Evolutionary conservation across 257 asterid species (phyloP).

Genomic region (Rhazya stricta): DNA sequence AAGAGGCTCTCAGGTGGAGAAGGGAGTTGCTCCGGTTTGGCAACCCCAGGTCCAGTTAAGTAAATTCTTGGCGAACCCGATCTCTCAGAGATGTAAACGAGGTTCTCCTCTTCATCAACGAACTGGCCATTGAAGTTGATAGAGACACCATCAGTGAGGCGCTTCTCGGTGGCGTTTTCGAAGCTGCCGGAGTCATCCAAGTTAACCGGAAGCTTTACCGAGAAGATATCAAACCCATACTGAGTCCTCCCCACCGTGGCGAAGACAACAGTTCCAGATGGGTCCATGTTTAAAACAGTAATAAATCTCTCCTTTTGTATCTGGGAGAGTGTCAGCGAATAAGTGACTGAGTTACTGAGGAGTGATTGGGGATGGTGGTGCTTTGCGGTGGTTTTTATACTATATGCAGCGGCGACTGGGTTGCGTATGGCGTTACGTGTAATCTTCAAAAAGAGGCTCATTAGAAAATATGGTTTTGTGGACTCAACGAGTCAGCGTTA

Average conservation of each 20-base stretch:
- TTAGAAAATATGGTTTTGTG: background rate
- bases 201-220: slow-evolving; percentile 33
- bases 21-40: slow-evolving; percentile 28
- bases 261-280: slow-evolving; percentile 61
- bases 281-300: slow-evolving; percentile 33
- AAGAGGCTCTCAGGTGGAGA: slow-evolving; percentile 45
- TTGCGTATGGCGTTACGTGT: background rate
- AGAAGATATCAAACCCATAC: slow-evolving; percentile 78
- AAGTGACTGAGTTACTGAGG: background rate
- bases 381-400: background rate
- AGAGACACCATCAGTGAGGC: slow-evolving; percentile 67
- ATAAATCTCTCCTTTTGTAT: background rate
- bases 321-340: background rate
- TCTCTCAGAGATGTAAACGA: slow-evolving; percentile 63
- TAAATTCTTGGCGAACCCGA: slow-evolving; percentile 55
- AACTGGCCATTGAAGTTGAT: slow-evolving; percentile 65
- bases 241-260: slow-evolving; percentile 53
- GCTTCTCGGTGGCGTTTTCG: slow-evolving; percentile 27
- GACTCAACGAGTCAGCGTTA: background rate
- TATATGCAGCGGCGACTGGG: background rate
- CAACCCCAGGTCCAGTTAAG: slow-evolving; percentile 24
- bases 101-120: slow-evolving; percentile 30
- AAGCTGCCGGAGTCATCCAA: background rate
- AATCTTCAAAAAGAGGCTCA: background rate
- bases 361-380: background rate